These are phyloP conservation scores for Colletotrichum shisoi DNA, from an alignment of 2,329 filamentous ascomycete species.

Conservation along the genomic window DNA sequence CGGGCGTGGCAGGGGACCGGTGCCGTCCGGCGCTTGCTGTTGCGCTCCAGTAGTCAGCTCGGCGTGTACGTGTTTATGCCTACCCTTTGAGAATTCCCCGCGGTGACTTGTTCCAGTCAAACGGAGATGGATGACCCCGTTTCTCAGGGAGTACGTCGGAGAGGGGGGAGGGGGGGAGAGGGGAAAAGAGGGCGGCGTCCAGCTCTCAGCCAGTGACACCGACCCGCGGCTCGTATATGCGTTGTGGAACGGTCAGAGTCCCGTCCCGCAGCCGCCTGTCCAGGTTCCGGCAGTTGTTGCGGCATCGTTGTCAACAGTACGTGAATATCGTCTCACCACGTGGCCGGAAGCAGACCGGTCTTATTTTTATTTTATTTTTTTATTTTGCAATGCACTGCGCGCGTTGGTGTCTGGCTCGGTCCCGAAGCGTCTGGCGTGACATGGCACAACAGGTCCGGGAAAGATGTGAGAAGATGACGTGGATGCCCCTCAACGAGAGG, in stretches of 20 bases:
- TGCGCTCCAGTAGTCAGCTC: not conserved
- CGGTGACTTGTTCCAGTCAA: not conserved
- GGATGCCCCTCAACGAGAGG: not conserved
- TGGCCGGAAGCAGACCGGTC: not conserved
- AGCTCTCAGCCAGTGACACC: not conserved
- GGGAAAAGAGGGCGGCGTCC: not conserved
- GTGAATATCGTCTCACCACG: no score
- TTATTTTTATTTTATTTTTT: not conserved
- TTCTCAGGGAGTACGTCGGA: not conserved
- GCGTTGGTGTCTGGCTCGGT: not conserved
- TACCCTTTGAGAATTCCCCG: not conserved
- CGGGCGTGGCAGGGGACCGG: not conserved
- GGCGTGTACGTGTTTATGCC: not conserved
- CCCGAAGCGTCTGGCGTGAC: not conserved
- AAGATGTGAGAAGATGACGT: not conserved
- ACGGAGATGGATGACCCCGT: not conserved
- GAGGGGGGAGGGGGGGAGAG: not conserved
- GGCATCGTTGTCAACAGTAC: not conserved
- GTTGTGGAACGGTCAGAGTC: not conserved
- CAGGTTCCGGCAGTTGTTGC: not conserved
- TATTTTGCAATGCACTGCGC: not conserved
- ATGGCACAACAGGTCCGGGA: no score
- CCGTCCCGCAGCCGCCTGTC: not conserved
- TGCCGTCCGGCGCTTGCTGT: constrained; percentile 4
- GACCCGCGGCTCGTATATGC: not conserved